Evolutionary conservation across 768 basidiomycete species (phyloP).

Genomic region (Pholiota conissans): DNA sequence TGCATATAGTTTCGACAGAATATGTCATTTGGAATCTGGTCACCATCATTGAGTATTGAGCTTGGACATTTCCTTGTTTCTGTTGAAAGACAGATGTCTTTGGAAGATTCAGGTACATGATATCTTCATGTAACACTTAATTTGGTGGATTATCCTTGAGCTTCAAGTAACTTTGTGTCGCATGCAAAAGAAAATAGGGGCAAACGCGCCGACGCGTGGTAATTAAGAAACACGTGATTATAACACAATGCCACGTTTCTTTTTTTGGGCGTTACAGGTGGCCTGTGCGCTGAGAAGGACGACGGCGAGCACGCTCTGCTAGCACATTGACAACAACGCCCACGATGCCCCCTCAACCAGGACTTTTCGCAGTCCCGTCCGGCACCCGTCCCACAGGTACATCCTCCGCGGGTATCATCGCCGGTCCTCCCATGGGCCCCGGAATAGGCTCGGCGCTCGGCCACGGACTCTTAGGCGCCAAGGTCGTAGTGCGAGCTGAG

Average conservation of each 20-base stretch:
- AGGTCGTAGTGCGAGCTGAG: background rate
- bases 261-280: background rate
- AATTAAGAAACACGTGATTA: conserved; percentile 1
- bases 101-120: too few relatives aligned
- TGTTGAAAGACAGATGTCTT: too few relatives aligned
- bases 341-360: conserved; percentile 67
- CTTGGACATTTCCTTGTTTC: too few relatives aligned
- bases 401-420: conserved; percentile 13
- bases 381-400: conserved; percentile 32
- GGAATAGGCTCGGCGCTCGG: conserved; percentile 8
- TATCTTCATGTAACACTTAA: too few relatives aligned
- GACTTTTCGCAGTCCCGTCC: conserved; percentile 64
- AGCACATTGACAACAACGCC: background rate
- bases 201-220: too few relatives aligned
- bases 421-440: conserved; percentile 10
- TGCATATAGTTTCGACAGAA: too few relatives aligned
- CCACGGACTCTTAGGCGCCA: background rate
- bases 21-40: too few relatives aligned
- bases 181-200: too few relatives aligned
- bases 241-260: background rate
- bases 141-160: too few relatives aligned
- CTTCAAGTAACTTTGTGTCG: too few relatives aligned
- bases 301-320: background rate
- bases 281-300: background rate
- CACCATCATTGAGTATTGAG: too few relatives aligned